Conservation (phyloP, 2,329 filamentous ascomycete species). For the Metarhizium rileyi region DNA sequence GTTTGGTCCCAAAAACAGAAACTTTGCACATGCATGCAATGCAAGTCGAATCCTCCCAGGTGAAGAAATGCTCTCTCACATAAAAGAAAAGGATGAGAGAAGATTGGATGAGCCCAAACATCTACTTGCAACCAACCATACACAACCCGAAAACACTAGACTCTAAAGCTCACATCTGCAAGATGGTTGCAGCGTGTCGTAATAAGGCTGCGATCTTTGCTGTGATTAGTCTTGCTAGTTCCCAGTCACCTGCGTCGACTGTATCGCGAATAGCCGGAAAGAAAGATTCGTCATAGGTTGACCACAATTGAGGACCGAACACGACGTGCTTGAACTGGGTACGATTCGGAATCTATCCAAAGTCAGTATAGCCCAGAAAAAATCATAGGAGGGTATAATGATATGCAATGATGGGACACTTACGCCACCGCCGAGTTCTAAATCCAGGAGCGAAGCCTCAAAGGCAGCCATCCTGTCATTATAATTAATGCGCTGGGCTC, state of each 20-base stretch:
- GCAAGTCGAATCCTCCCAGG: background rate
- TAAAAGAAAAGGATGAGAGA: constrained; percentile 2
- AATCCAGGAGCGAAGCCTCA: constrained; percentile 73
- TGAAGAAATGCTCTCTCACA: too few relatives aligned
- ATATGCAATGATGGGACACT: constrained; percentile 28
- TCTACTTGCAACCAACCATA: background rate
- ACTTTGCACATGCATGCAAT: background rate
- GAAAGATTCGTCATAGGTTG: constrained; percentile 26
- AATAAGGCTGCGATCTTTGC: constrained; percentile 63
- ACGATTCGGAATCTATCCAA: constrained; percentile 61
- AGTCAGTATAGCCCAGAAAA: constrained; percentile 11
- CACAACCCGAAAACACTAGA: background rate
- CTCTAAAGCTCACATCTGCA: constrained; percentile 13
- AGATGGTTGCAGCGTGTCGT: constrained; percentile 40
- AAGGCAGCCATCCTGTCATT: constrained; percentile 74
- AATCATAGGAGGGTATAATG: too few relatives aligned
- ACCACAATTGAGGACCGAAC: constrained; percentile 75
- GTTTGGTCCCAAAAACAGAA: constrained; percentile 2
- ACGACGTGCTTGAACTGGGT: constrained; percentile 92
- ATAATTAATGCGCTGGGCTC: constrained; percentile 58
- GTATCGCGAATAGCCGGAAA: constrained; percentile 75
- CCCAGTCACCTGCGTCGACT: constrained; percentile 63
- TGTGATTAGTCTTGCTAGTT: constrained; percentile 55
- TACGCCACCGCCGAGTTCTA: constrained; percentile 63
- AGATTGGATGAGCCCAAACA: background rate